Evolutionary conservation across 805 yeast genomes (phyloP).

Genomic region (Wickerhamiella azyma): DNA sequence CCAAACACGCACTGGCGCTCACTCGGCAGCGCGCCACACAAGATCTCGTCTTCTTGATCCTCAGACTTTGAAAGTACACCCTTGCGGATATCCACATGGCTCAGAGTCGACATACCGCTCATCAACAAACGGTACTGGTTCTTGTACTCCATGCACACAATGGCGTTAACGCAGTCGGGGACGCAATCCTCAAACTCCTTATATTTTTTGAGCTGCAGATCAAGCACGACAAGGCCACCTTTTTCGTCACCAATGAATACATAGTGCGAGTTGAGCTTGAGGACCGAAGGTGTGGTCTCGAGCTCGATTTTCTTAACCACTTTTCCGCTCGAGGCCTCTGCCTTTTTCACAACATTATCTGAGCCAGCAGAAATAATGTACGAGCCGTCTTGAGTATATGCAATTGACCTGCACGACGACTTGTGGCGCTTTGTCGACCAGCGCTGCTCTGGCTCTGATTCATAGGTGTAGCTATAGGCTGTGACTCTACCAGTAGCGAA

Average conservation of each 20-base stretch:
- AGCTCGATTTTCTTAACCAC: conserved; percentile 43
- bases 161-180: conserved; percentile 53
- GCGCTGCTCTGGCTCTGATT: conserved; percentile 26
- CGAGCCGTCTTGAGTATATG: conserved; percentile 49
- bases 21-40: conserved; percentile 52
- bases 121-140: conserved; percentile 71
- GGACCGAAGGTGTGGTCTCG: conserved; percentile 18
- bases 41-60: conserved; percentile 87
- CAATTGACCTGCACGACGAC: conserved; percentile 65
- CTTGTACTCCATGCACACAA: conserved; percentile 52
- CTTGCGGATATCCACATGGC: conserved; percentile 66
- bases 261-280: conserved; percentile 23
- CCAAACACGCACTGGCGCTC: conserved; percentile 63
- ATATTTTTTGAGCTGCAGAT: conserved; percentile 37
- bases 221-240: conserved; percentile 53
- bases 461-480: conserved; percentile 45
- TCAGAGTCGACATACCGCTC: conserved; percentile 68
- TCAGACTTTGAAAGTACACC: conserved; percentile 56
- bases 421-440: conserved; percentile 92
- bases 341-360: conserved; percentile 67
- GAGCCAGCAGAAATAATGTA: conserved; percentile 65
- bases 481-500: conserved; percentile 70
- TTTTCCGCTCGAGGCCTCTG: conserved; percentile 56
- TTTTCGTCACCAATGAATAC: conserved; percentile 43
- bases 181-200: conserved; percentile 44